These are phyloP conservation scores for Kuraishia capsulata DNA, from an alignment of 805 yeast genomes.

Conservation along the genomic window DNA sequence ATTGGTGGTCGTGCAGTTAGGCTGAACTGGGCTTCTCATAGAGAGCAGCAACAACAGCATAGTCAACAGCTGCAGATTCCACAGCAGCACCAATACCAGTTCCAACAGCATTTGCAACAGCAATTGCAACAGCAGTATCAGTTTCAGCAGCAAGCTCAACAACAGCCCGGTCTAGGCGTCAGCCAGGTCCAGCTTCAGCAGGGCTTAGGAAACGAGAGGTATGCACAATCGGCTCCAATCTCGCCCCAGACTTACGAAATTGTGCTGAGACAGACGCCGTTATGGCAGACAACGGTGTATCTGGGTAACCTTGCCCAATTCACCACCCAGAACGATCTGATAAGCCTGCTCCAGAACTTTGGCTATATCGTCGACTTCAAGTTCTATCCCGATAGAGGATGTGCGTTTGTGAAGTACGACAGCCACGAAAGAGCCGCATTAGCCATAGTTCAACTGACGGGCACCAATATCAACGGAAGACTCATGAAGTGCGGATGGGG, in stretches of 20 bases:
- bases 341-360: constrained; percentile 67
- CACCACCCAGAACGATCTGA: constrained; percentile 62
- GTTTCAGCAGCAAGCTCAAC: constrained; percentile 7
- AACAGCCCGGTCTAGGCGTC: constrained; percentile 3
- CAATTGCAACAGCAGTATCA: constrained; percentile 11
- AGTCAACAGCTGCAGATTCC: constrained; percentile 2
- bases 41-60: constrained; percentile 27
- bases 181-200: no score
- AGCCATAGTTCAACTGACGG: constrained; percentile 73
- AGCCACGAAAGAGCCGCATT: constrained; percentile 84
- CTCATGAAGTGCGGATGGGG: constrained; percentile 87
- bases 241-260: constrained; percentile 48
- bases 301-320: constrained; percentile 78
- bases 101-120: constrained; percentile 7
- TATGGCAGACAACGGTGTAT: constrained; percentile 80
- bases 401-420: constrained; percentile 84
- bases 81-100: constrained; percentile 1
- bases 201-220: no score
- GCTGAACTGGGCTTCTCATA: constrained; percentile 84
- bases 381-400: constrained; percentile 72
- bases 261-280: constrained; percentile 70
- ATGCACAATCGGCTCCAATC: constrained; percentile 4
- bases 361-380: constrained; percentile 79
- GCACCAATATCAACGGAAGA: constrained; percentile 67
- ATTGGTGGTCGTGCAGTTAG: constrained; percentile 71